Evolutionary conservation across 108 stramenopile species (phyloP).

Genomic region (Hondaea fermentalgiana): DNA sequence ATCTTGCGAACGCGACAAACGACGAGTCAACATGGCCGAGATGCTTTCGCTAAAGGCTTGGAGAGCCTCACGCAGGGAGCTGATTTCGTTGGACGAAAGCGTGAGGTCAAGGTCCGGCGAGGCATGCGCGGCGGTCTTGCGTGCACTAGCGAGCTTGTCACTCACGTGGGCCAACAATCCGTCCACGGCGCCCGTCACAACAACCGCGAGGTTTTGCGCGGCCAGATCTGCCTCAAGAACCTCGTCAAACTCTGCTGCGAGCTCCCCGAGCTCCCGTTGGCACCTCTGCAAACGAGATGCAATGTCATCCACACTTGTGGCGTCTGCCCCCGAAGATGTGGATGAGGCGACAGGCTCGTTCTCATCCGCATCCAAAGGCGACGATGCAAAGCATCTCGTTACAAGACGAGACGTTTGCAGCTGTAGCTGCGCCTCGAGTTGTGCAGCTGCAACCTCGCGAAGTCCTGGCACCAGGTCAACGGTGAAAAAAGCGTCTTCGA

Average conservation of each 20-base stretch:
- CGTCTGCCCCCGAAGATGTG: too few relatives aligned
- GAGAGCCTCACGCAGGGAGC: not conserved
- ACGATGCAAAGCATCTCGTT: too few relatives aligned
- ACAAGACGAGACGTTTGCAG: not conserved
- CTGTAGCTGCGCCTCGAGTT: not conserved
- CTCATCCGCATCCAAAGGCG: too few relatives aligned
- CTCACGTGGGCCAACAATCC: not conserved
- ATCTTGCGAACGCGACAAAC: not conserved
- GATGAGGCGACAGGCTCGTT: too few relatives aligned
- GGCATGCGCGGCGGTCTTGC: not conserved
- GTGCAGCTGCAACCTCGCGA: not conserved
- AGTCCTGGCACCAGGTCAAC: not conserved
- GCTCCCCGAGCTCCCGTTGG: not conserved
- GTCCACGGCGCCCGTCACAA: not conserved
- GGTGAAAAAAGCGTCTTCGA: not conserved
- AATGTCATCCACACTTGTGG: not conserved
- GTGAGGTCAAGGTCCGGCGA: not conserved
- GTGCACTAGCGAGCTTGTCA: not conserved
- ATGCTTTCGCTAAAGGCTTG: not conserved
- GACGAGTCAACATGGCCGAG: not conserved
- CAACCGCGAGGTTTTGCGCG: not conserved
- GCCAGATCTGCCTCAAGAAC: not conserved
- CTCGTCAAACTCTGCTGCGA: not conserved
- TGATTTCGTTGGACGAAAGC: not conserved
- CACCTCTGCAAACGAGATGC: not conserved